phyloP scores from a whole-genome alignment of 2,329 filamentous ascomycete species.

The Thermothelomyces thermophilus region DNA sequence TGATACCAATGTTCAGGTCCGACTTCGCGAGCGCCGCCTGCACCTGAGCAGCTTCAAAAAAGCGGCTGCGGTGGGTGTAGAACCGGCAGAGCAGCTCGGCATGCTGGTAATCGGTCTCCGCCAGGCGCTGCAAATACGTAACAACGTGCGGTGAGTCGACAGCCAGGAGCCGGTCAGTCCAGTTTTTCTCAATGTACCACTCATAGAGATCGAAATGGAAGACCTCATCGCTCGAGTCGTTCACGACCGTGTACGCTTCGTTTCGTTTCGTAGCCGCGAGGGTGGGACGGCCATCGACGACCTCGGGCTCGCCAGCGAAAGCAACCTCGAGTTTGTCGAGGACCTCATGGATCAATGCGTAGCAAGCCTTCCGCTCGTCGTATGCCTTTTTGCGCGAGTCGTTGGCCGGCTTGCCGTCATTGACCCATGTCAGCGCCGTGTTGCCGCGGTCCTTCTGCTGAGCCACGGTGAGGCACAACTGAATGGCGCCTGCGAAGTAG shows the following conservation, averaged over 20 bases:
- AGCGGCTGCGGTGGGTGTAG: conserved; percentile 76
- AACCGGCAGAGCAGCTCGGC: conserved; percentile 91
- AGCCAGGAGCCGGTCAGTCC: conserved; percentile 76
- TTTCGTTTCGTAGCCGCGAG: conserved; percentile 69
- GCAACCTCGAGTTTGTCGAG: conserved; percentile 70
- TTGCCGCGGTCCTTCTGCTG: conserved; percentile 82
- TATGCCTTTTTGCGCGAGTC: conserved; percentile 66
- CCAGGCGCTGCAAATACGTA: conserved; percentile 74
- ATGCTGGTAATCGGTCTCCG: conserved; percentile 63
- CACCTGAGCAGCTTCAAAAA: conserved; percentile 80
- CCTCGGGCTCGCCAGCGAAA: conserved; percentile 61
- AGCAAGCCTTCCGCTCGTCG: conserved; percentile 68
- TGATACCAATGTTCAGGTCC: conserved; percentile 71
- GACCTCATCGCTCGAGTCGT: conserved; percentile 80
- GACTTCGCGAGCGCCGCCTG: conserved; percentile 79
- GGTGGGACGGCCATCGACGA: conserved; percentile 71
- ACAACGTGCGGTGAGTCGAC: conserved; percentile 82
- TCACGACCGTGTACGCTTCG: conserved; percentile 88
- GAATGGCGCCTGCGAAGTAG: conserved; percentile 91
- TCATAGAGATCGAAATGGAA: conserved; percentile 97
- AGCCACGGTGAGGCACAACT: conserved; percentile 77
- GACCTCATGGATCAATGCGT: conserved; percentile 79
- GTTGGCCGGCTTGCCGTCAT: conserved; percentile 66
- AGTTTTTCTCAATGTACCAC: conserved; percentile 85
- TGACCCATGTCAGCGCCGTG: conserved; percentile 75